A percentile compares a stretch with the other conserved stretches of the same genome.
Conservation (phyloP, 2,329 filamentous ascomycete species). For the Fusarium longipes region DNA sequence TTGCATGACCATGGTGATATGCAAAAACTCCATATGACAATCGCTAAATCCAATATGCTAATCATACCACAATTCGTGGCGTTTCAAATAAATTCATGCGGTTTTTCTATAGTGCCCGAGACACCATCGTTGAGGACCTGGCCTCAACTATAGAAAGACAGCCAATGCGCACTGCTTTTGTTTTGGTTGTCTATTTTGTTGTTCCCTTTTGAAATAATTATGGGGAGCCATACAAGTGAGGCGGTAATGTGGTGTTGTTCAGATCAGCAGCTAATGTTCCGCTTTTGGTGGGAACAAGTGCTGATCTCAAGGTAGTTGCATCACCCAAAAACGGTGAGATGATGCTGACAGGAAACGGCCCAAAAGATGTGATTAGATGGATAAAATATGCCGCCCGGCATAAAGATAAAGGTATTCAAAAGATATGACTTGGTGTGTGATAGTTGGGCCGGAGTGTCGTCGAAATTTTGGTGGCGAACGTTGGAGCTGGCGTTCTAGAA, state of each 20-base stretch:
- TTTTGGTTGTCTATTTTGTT: slow-evolving; percentile 36
- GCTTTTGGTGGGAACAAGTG: slow-evolving; percentile 18
- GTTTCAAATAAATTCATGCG: slow-evolving; percentile 34
- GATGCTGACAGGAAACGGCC: slow-evolving; percentile 8
- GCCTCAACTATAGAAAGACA: slow-evolving; percentile 30
- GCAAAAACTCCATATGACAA: slow-evolving; percentile 29
- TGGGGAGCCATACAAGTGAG: slow-evolving; percentile 1
- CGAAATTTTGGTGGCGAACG: slow-evolving; percentile 15
- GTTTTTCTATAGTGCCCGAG: slow-evolving; percentile 31
- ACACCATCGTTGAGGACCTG: slow-evolving; percentile 24
- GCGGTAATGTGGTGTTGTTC: slow-evolving; percentile 22
- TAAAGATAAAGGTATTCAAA: slow-evolving; percentile 14
- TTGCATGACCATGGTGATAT: slow-evolving; percentile 33
- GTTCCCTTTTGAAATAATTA: slow-evolving; percentile 14
- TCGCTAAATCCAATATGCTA: slow-evolving; percentile 43
- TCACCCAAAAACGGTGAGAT: slow-evolving; percentile 27
- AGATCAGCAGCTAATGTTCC: slow-evolving; percentile 27
- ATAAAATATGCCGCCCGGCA: slow-evolving; percentile 10
- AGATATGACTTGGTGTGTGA: slow-evolving; percentile 16
- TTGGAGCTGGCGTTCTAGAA: slow-evolving; percentile 34
- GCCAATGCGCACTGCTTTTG: slow-evolving; percentile 44
- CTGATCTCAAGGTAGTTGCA: slow-evolving; percentile 27
- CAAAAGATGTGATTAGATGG: slow-evolving; percentile 12
- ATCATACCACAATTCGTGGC: slow-evolving; percentile 25
- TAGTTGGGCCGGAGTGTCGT: slow-evolving; percentile 2